Evolutionary conservation across 176 grass and related monocot genomes (phyloP).

Genomic region (Avena atlantica): DNA sequence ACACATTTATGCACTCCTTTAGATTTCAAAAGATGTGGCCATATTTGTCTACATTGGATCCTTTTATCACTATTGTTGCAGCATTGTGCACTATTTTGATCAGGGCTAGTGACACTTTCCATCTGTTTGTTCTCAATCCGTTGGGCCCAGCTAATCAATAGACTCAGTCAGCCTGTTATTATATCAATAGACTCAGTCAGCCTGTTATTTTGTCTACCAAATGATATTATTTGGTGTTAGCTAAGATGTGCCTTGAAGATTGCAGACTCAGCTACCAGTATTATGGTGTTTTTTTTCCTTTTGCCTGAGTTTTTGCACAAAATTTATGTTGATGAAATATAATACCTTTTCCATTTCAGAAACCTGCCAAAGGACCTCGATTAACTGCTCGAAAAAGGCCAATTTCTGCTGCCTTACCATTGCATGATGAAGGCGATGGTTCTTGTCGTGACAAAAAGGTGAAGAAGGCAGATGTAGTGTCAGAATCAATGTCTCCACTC

Average conservation of each 20-base stretch:
- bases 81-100: neutral
- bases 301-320: neutral
- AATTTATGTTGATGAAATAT: slow-evolving; percentile 29
- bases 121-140: neutral
- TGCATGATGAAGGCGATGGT: slow-evolving; percentile 10
- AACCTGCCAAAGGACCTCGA: slow-evolving; percentile 2
- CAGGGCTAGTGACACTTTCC: neutral
- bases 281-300: neutral
- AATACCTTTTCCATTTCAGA: slow-evolving; percentile 41
- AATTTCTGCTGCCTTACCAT: neutral
- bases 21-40: neutral
- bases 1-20: neutral
- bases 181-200: neutral
- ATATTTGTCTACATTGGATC: neutral
- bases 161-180: neutral
- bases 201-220: neutral
- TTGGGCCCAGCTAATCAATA: neutral
- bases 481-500: neutral
- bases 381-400: slow-evolving; percentile 21
- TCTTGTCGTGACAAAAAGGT: slow-evolving; percentile 5
- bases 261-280: neutral
- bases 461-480: neutral
- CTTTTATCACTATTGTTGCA: neutral
- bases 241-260: neutral
- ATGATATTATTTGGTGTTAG: neutral